A percentile compares a stretch with the other conserved stretches of the same genome.
phyloP scores from a whole-genome alignment of 1,284 basidiomycete species.

The Flammula alnicola region DNA sequence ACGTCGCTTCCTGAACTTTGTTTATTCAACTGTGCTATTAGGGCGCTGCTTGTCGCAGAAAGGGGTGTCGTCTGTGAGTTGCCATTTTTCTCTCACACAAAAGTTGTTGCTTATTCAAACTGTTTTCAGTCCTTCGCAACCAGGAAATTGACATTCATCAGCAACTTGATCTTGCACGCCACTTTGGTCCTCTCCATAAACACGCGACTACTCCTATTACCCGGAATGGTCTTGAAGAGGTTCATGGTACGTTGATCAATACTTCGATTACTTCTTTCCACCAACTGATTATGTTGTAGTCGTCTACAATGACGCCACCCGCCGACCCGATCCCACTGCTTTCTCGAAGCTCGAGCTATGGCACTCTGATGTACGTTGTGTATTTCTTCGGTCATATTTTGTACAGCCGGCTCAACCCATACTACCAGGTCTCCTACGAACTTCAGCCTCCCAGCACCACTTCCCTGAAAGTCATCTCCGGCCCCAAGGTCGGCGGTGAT shows the following conservation, averaged over 20 bases:
- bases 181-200: slow-evolving; percentile 82
- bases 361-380: slow-evolving; percentile 71
- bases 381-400: background rate
- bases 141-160: slow-evolving; percentile 72
- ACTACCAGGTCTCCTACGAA: slow-evolving; percentile 73
- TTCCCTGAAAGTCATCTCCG: slow-evolving; percentile 69
- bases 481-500: slow-evolving; percentile 70
- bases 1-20: slow-evolving; percentile 2
- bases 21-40: slow-evolving; percentile 29
- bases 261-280: background rate
- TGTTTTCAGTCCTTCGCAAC: slow-evolving; percentile 64
- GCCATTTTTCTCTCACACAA: slow-evolving; percentile 7
- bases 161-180: slow-evolving; percentile 72
- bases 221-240: slow-evolving; percentile 76
- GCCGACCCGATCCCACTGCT: slow-evolving; percentile 69
- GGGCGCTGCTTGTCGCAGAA: slow-evolving; percentile 71
- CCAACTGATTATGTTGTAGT: slow-evolving; percentile 40
- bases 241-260: slow-evolving; percentile 54
- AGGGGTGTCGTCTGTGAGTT: slow-evolving; percentile 69
- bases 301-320: slow-evolving; percentile 70
- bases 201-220: slow-evolving; percentile 84
- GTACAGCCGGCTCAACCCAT: too few relatives aligned
- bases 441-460: slow-evolving; percentile 72
- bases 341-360: slow-evolving; percentile 83
- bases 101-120: slow-evolving; percentile 33